Base-by-base conservation (phyloP, 495 filamentous ascomycete genomes). In the Aspergillus biplanus region DNA sequence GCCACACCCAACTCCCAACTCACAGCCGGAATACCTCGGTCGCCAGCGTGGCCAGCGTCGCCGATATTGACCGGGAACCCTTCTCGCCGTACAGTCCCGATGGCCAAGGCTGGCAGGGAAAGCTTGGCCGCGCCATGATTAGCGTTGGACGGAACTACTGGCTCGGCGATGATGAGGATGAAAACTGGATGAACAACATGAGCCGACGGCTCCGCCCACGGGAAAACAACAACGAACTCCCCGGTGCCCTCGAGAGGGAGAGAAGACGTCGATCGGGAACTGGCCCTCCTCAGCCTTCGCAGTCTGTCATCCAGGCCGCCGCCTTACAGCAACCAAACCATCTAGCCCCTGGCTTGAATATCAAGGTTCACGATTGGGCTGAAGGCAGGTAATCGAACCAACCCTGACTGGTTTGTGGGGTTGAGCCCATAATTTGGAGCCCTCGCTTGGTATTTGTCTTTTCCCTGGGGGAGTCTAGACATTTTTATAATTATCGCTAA, bases 71-170 rank as follows among this genome's bases (percentile, higher is more conserved):
- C 47, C 84, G 87, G 31, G 88, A 92, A 62, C 89, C 91, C 0
- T 96, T 96, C 71, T 85, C 83, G 0, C 75, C 78, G 27, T 87
- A 84, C 50, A 82, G 83, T 32, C 85, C 86, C 13, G 85, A 89
- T 48, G 91, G 92, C 15, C 82, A 87, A 56, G 92, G 92, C 0
- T 92, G 89, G 89, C 78, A 84, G 70, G 93, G 92, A 21, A 85
- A 82, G 71, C 65, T 92, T 31, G 93, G 92, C 4, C 78, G 92
- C 34, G 64, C 79, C 3, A 89, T 97, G 90, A 82, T 96, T 16
- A 74, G 79, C 5, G 72, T 92, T 18, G 89, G 88, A 18, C 83
- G 78, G 64, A 79, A 79, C 56, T 97, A 94, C 72, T 97, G 92
- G 93, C 73, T 94, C 7, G 91, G 85, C 56, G 80, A 82, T 57